Evolutionary conservation across 495 filamentous ascomycete species (phyloP).

Genomic region (Echria macrotheca): DNA sequence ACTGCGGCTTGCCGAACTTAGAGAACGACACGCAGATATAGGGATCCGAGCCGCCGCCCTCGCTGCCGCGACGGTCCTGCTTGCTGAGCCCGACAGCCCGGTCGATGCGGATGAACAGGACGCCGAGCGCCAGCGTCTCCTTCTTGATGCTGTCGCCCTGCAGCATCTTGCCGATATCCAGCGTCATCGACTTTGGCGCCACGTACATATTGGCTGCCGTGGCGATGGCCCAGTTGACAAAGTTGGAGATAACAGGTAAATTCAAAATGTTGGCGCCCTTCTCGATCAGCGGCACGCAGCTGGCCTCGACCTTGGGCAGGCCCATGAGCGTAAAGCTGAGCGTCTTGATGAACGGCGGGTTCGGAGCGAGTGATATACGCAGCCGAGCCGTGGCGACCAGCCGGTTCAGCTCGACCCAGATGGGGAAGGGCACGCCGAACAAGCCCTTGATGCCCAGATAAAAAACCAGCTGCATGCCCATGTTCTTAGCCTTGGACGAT

Average conservation of each 20-base stretch:
- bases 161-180: conserved; percentile 85
- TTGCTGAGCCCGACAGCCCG: conserved; percentile 82
- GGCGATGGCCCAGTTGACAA: conserved; percentile 93
- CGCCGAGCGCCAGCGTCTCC: conserved; percentile 75
- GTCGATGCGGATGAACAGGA: conserved; percentile 89
- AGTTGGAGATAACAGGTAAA: conserved; percentile 87
- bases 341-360: conserved; percentile 86
- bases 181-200: conserved; percentile 90
- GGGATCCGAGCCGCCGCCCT: conserved; percentile 88
- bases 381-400: conserved; percentile 82
- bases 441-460: conserved; percentile 80
- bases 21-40: conserved; percentile 69
- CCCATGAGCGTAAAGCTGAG: conserved; percentile 93
- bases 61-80: conserved; percentile 76
- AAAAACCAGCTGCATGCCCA: conserved; percentile 92
- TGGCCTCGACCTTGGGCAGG: conserved; percentile 78
- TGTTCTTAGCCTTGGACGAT: conserved; percentile 79
- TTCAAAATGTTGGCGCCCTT: conserved; percentile 88
- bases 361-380: conserved; percentile 76
- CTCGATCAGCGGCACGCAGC: conserved; percentile 87
- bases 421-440: conserved; percentile 84
- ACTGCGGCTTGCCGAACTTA: conserved; percentile 97
- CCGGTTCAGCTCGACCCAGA: conserved; percentile 81
- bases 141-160: conserved; percentile 87
- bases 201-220: conserved; percentile 86